phyloP scores from a whole-genome alignment of 192 early-diverging fungal species.

The Chytriomyces confervae region DNA sequence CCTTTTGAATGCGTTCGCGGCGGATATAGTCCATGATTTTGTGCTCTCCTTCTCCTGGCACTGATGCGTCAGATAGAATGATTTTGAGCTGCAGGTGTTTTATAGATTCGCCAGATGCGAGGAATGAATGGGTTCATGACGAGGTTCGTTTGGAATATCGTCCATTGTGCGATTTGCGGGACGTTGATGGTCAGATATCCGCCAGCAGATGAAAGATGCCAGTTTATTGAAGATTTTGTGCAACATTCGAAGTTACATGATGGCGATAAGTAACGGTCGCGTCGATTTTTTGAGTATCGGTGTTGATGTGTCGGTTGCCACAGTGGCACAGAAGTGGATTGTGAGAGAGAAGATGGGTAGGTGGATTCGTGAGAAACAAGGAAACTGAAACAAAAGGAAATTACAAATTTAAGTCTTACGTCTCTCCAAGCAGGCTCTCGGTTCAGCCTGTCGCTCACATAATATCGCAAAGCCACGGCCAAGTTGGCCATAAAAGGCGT shows the following conservation, averaged over 20 bases:
- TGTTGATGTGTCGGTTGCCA: no score
- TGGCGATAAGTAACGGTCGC: not conserved
- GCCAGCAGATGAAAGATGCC: not conserved
- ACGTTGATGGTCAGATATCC: not conserved
- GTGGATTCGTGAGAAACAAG: not conserved
- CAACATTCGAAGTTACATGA: not conserved
- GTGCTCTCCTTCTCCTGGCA: slow-evolving; percentile 99
- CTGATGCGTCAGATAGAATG: slow-evolving; percentile 91
- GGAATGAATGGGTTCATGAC: not conserved
- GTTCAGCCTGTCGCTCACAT: slow-evolving; percentile 84
- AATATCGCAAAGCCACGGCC: slow-evolving; percentile 86
- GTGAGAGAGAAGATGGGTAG: no score
- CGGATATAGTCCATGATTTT: slow-evolving; percentile 99
- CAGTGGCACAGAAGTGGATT: no score
- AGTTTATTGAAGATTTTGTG: not conserved
- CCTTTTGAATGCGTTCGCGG: slow-evolving; percentile 75
- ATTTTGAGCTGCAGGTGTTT: slow-evolving; percentile 67
- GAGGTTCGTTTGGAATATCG: no score
- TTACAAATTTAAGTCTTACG: slow-evolving; percentile 43
- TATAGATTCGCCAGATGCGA: not conserved
- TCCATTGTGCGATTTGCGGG: not conserved
- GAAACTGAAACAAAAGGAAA: not conserved
- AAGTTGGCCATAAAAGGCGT: slow-evolving; percentile 95
- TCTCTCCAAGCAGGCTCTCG: slow-evolving; percentile 90
- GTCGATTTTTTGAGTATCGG: not conserved